phyloP scores from a whole-genome alignment of 352 stramenopile species.

The Elongisporangium undulatum region DNA sequence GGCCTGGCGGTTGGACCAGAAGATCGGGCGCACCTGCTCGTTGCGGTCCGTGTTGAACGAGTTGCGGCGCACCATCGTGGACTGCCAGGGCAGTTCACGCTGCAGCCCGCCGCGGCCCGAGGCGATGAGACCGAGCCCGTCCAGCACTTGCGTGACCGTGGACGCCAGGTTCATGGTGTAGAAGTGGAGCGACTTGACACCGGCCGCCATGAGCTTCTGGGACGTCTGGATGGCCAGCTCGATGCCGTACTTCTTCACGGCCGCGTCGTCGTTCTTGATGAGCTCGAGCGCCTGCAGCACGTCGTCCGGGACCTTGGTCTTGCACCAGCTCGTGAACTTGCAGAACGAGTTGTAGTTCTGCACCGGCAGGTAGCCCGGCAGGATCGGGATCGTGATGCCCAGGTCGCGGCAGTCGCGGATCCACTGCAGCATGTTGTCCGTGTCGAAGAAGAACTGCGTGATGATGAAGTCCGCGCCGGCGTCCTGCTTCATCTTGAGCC shows the following conservation, averaged over 20 bases:
- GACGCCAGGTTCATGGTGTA: slow-evolving; percentile 95
- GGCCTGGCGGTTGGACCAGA: slow-evolving; percentile 97
- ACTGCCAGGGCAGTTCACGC: slow-evolving; percentile 70
- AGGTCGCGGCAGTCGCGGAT: slow-evolving; percentile 89
- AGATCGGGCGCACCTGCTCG: slow-evolving; percentile 95
- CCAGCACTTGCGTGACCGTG: slow-evolving; percentile 83
- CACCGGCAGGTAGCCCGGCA: slow-evolving; percentile 91
- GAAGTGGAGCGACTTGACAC: slow-evolving; percentile 87
- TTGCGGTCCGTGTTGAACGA: slow-evolving; percentile 66
- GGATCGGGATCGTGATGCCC: slow-evolving; percentile 94
- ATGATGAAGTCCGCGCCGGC: slow-evolving; percentile 98
- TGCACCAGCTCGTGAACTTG: slow-evolving; percentile 98
- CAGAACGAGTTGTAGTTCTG: slow-evolving; percentile 95
- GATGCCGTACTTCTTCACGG: slow-evolving; percentile 92
- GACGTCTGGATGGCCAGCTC: slow-evolving; percentile 94
- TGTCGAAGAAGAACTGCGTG: slow-evolving; percentile 99
- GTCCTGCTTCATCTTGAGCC: slow-evolving; percentile 97
- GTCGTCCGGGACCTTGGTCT: slow-evolving; percentile 92
- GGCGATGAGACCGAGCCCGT: slow-evolving; percentile 63
- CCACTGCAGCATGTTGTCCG: slow-evolving; percentile 95
- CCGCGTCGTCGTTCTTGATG: slow-evolving; percentile 94
- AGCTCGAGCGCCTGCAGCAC: slow-evolving; percentile 62
- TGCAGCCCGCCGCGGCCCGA: slow-evolving; percentile 29
- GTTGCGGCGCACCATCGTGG: slow-evolving; percentile 51
- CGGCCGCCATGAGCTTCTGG: slow-evolving; percentile 76